phyloP scores from a whole-genome alignment of 2,329 filamentous ascomycete species.

The Pseudogymnoascus sp. region DNA sequence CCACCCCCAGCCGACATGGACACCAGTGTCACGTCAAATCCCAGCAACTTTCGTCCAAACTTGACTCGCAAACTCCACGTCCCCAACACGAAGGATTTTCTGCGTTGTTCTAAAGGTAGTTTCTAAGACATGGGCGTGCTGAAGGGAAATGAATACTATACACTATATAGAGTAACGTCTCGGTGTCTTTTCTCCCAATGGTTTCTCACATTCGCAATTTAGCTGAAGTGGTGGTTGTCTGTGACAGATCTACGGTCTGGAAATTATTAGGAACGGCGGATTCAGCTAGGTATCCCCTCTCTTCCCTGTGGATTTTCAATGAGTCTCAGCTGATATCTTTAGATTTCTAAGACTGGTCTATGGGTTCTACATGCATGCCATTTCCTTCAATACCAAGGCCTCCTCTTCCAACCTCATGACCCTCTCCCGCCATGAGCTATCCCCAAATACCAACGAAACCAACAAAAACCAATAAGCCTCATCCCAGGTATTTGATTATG shows the following conservation, averaged over 20 bases:
- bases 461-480: not conserved
- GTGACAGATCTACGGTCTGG: not conserved
- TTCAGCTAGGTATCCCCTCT: not conserved
- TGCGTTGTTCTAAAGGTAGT: not conserved
- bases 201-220: not conserved
- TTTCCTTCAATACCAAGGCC: not conserved
- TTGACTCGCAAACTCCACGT: not conserved
- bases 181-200: not conserved
- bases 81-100: not conserved
- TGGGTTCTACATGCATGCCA: not conserved
- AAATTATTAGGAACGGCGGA: not conserved
- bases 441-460: not conserved
- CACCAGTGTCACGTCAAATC: not conserved
- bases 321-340: conserved; percentile 3
- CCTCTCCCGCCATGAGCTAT: not conserved
- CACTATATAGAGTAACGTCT: not conserved
- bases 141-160: not conserved
- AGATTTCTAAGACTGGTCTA: conserved; percentile 1
- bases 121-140: not conserved
- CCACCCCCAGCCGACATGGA: not conserved
- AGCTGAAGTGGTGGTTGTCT: not conserved
- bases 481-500: not conserved
- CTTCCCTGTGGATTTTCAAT: not conserved
- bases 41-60: not conserved
- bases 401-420: not conserved